Conservation (phyloP, 1,284 basidiomycete genomes). For the Naganishia liquefaciens region DNA sequence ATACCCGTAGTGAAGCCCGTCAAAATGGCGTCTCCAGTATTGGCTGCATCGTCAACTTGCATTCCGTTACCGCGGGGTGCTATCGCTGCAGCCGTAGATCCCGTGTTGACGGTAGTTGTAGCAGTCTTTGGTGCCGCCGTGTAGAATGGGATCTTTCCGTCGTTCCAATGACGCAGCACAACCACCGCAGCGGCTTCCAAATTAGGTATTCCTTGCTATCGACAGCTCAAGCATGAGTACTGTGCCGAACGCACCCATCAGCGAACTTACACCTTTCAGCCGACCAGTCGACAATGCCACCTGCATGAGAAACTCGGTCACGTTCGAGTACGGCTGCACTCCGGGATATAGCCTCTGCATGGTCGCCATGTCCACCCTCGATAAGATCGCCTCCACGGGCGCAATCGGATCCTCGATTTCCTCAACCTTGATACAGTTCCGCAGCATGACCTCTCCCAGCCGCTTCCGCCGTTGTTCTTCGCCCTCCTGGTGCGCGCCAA, state of each 20-base stretch:
- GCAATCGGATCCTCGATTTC: slow-evolving; percentile 86
- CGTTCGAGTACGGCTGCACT: slow-evolving; percentile 68
- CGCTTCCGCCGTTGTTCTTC: slow-evolving; percentile 59
- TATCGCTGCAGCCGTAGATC: slow-evolving; percentile 28
- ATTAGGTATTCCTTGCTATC: slow-evolving; percentile 88
- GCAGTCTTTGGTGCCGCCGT: slow-evolving; percentile 69
- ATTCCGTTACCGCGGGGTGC: slow-evolving; percentile 37
- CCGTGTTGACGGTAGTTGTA: slow-evolving; percentile 65
- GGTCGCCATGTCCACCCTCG: slow-evolving; percentile 67
- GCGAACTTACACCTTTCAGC: slow-evolving; percentile 66
- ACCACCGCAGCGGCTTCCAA: slow-evolving; percentile 77
- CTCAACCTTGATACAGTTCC: slow-evolving; percentile 91
- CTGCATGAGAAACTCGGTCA: slow-evolving; percentile 87
- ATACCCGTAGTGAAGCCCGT: slow-evolving; percentile 51
- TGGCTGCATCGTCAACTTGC: slow-evolving; percentile 39
- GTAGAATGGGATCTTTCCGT: slow-evolving; percentile 89
- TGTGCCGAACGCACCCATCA: neutral
- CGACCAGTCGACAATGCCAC: slow-evolving; percentile 82
- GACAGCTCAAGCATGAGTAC: neutral
- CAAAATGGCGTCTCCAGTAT: slow-evolving; percentile 50
- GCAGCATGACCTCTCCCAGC: slow-evolving; percentile 72
- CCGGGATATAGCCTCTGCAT: slow-evolving; percentile 75
- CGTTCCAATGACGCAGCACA: slow-evolving; percentile 93
- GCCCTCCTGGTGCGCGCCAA: slow-evolving; percentile 54
- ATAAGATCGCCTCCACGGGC: slow-evolving; percentile 82